Percentiles rank a stretch among this genome's conserved stretches.
phyloP scores from a whole-genome alignment of 768 basidiomycete genomes.

The Strobilomyces echinocephalus region DNA sequence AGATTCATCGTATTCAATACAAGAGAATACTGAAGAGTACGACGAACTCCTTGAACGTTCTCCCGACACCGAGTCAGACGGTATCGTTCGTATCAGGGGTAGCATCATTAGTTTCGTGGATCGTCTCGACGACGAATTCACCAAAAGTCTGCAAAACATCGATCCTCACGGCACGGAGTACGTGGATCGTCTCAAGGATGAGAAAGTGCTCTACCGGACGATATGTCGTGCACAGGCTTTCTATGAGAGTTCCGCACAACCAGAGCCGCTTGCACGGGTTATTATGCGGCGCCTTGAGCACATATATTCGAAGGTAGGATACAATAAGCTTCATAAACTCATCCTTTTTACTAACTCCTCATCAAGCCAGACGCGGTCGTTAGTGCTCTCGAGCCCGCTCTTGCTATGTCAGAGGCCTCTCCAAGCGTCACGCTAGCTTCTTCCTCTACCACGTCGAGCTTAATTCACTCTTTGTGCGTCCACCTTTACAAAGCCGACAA shows the following conservation, averaged over 20 bases:
- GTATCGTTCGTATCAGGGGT: conserved; percentile 83
- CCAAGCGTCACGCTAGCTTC: conserved; percentile 57
- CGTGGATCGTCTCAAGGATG: conserved; percentile 93
- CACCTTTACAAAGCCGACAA: conserved; percentile 91
- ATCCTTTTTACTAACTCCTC: conserved; percentile 6
- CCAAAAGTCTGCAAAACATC: conserved; percentile 93
- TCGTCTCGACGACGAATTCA: conserved; percentile 96
- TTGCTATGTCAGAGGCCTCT: conserved; percentile 51
- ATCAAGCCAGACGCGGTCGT: conserved; percentile 87
- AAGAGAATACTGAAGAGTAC: conserved; percentile 85
- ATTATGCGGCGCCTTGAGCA: conserved; percentile 96
- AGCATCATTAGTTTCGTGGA: conserved; percentile 96
- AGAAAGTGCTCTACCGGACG: conserved; percentile 88
- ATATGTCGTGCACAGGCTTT: conserved; percentile 90
- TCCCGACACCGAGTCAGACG: conserved; percentile 64
- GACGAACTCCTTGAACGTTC: conserved; percentile 83
- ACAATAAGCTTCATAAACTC: neutral
- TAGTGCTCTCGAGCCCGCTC: conserved; percentile 77
- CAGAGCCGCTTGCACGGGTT: conserved; percentile 79
- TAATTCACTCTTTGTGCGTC: conserved; percentile 86
- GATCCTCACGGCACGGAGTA: conserved; percentile 99
- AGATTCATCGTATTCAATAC: conserved; percentile 74
- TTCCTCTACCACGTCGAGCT: conserved; percentile 56
- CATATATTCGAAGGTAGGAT: conserved; percentile 88
- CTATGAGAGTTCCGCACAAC: conserved; percentile 76